phyloP scores from a whole-genome alignment of 2,329 filamentous ascomycete genomes.

The Trichoderma sp. region DNA sequence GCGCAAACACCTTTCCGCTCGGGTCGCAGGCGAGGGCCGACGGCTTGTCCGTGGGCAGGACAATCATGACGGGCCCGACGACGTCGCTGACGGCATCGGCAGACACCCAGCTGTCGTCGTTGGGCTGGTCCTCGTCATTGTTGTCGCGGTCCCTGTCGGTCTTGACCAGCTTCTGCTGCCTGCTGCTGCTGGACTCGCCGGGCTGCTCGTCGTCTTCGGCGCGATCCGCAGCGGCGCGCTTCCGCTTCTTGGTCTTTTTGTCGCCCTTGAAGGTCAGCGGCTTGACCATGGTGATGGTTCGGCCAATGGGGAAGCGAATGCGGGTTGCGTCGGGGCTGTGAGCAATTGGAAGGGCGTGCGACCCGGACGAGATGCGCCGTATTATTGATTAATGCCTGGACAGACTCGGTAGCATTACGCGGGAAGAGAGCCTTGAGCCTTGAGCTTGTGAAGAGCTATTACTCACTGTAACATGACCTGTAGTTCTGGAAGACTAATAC shows the following conservation, averaged over 20 bases:
- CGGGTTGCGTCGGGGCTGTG: constrained; percentile 16
- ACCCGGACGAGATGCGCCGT: not conserved
- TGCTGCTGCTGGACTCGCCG: constrained; percentile 10
- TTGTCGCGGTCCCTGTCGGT: not conserved
- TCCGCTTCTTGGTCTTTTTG: constrained; percentile 90
- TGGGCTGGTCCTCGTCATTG: constrained; percentile 34
- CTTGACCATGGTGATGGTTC: constrained; percentile 74
- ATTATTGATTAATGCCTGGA: not conserved
- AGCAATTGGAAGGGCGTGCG: not conserved
- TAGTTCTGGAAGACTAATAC: too few relatives aligned
- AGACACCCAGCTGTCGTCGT: constrained; percentile 89
- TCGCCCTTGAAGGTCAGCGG: constrained; percentile 95
- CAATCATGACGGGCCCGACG: constrained; percentile 76
- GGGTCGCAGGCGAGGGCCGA: constrained; percentile 82
- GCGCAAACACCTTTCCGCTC: constrained; percentile 80
- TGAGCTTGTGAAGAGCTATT: not conserved
- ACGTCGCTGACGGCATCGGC: constrained; percentile 74
- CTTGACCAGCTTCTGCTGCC: not conserved
- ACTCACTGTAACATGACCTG: not conserved
- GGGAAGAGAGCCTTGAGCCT: not conserved
- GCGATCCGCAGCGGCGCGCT: constrained; percentile 60
- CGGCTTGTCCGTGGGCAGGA: constrained; percentile 71
- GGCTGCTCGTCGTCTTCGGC: constrained; percentile 35
- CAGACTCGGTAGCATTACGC: constrained; percentile 1
- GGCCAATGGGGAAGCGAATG: constrained; percentile 4